Evolutionary conservation across 805 yeast species (phyloP), one percentile per base, ranked within the genome.

Genomic region (Metschnikowia cerradonensis): DNA sequence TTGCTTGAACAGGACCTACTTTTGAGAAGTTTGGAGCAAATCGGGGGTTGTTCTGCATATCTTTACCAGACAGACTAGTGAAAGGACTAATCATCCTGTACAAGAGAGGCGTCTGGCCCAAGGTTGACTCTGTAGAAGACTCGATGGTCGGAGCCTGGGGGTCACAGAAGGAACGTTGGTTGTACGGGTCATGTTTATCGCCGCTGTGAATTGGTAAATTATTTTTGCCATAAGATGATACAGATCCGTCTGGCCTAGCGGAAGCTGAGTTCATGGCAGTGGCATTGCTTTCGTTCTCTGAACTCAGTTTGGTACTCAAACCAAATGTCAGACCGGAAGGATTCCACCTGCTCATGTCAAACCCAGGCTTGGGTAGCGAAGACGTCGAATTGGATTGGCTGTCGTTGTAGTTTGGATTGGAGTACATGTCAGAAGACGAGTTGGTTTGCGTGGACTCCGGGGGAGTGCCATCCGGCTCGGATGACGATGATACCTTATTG

Each of bases 271-370:
- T 15, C n/a, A 30, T 26, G n/a, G 34, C 20, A 6, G 34, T 6
- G 11, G 15, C 34, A 15, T 11, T 35, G 17, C 40, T 44, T 8
- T 35, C 47, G 17, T 26, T 44, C 22, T 36, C 40, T 17, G 47
- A 44, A 23, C 30, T 33, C 47, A 31, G 32, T 36, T 44, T 44
- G 11, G 32, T 15, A 23, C 14, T 35, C 14, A 33, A 6, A 8
- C 22, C 40, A 10, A 15, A 35, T 15, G 33, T 13, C 40, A 17
- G 33, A 26, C 30, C 6, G 3, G 38, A n/a, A 8, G 55, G 48
- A 32, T 50, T 31, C 55, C 55, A 52, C 30, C 49, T 47, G 33
- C 45, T 44, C 45, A 52, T 52, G 26, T 52, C 52, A 14, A 49
- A 36, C 11, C 39, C 41, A 7, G 51, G 49, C 23, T 49, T 49